Evolutionary conservation across 1,139 yeast species (phyloP), one percentile per base, ranked within the genome.

Genomic region (Eremothecium coryli): DNA sequence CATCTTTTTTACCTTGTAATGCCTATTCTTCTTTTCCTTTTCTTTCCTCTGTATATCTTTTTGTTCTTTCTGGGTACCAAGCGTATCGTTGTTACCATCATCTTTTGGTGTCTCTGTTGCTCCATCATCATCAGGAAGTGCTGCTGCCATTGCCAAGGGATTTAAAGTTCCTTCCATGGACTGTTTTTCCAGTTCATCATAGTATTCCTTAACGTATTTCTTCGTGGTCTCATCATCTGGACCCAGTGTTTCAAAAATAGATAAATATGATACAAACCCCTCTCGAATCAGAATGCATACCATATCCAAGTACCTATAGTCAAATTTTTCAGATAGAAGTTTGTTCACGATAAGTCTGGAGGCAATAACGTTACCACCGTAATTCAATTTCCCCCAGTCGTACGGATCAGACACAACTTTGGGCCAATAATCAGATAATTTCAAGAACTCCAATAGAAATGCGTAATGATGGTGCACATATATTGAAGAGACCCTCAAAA

Each of bases 61-160:
- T 25, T 28, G 26, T 12, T 31, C 32, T 6, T 24, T 28, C 4
- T 5, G 17, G n/a, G 23, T 16, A 18, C 23, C 28, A n/a, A 25
- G 30, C 13, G 52, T 27, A 45, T 46, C 12, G 43, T 36, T 31
- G 26, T 45, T 32, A 46, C 48, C 32, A 47, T 35, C 12, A 44
- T 42, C 29, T 32, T 41, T 32, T 30, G 45, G 25, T 32, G 44
- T 39, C 7, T 34, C 29, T 17, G 40, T 32, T 29, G 35, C 29
- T 8, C 42, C 37, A 12, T 73, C 80, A 15, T 79, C 93, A 33
- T 76, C 79, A 4, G 70, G 66, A 31, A 88, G 62, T 1, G 95
- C 94, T 5, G 93, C 93, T 3, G 96, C 95, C 46, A 85, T 57
- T 0, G 96, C 93, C 35, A 88, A 61, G 0, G 95, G 94, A 41